Evolutionary conservation across 2,329 filamentous ascomycete species (phyloP).

Genomic region (Hypoxylon rubiginosum): DNA sequence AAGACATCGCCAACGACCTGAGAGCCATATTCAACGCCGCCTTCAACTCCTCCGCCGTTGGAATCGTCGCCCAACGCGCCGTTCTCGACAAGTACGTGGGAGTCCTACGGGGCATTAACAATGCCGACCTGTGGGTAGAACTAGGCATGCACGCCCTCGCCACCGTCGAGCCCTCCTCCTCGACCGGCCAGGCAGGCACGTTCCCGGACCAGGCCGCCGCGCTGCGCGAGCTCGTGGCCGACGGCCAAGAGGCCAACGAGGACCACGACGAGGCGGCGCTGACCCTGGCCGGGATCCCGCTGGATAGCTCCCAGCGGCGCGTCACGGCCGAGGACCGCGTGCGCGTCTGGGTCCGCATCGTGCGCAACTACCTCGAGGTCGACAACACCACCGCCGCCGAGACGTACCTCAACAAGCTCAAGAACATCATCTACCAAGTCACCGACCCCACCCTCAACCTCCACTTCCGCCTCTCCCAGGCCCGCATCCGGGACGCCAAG

Average conservation of each 20-base stretch:
- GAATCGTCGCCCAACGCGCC: conserved; percentile 80
- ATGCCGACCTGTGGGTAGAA: conserved; percentile 77
- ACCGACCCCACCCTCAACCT: conserved; percentile 80
- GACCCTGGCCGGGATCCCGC: conserved; percentile 83
- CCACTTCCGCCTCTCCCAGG: conserved; percentile 91
- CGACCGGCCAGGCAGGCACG: conserved; percentile 63
- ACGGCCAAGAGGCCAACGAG: conserved; percentile 84
- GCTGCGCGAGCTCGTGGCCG: conserved; percentile 84
- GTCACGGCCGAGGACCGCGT: conserved; percentile 87
- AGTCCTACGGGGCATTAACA: conserved; percentile 71
- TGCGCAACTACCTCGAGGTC: conserved; percentile 92
- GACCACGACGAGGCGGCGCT: conserved; percentile 85
- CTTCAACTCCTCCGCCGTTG: conserved; percentile 69
- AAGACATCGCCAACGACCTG: conserved; percentile 67
- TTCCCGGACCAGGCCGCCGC: conserved; percentile 88
- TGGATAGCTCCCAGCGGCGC: conserved; percentile 89
- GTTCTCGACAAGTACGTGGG: conserved; percentile 77
- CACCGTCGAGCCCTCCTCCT: conserved; percentile 63
- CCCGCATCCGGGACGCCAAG: conserved; percentile 91
- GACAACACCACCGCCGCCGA: conserved; percentile 90
- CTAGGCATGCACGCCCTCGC: conserved; percentile 81
- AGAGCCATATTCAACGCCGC: conserved; percentile 76
- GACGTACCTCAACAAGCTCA: conserved; percentile 92
- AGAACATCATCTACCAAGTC: conserved; percentile 88
- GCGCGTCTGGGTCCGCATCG: conserved; percentile 91